Evolutionary conservation across 139 green algal genomes (phyloP).

Genomic region (Micromonas pusilla): DNA sequence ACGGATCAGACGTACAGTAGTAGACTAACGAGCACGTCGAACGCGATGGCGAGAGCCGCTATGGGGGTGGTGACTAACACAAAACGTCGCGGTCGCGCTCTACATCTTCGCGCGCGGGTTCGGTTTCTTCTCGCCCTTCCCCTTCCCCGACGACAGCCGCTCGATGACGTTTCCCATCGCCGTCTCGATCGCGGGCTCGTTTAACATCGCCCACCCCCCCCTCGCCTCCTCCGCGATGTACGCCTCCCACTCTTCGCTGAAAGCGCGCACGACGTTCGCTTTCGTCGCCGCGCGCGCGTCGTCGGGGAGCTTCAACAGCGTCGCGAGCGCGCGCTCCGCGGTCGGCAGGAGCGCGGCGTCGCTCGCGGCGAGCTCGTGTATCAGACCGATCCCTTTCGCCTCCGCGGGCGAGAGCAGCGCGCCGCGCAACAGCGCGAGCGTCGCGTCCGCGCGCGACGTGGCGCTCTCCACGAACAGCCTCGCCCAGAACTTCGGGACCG

Average conservation of each 20-base stretch:
- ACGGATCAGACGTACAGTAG: too few species aligned
- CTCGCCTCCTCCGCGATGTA: slow-evolving; percentile 52
- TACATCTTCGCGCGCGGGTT: not conserved
- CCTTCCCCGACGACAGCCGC: not conserved
- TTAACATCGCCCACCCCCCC: slow-evolving; percentile 58
- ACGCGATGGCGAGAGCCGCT: too few species aligned
- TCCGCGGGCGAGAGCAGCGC: slow-evolving; percentile 39
- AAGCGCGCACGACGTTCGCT: slow-evolving; percentile 28
- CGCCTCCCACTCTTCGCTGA: slow-evolving; percentile 46
- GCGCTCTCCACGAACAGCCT: not conserved
- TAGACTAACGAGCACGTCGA: too few species aligned
- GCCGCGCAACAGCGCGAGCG: slow-evolving; percentile 24
- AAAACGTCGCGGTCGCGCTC: too few species aligned
- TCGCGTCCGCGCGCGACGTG: slow-evolving; percentile 46
- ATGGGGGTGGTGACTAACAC: too few species aligned
- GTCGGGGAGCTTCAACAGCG: slow-evolving; percentile 34
- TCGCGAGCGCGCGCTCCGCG: slow-evolving; percentile 37
- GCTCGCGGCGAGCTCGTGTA: slow-evolving; percentile 61
- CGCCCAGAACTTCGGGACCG: slow-evolving; percentile 63
- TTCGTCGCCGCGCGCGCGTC: slow-evolving; percentile 53
- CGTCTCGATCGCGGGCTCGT: slow-evolving; percentile 41
- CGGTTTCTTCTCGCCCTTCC: too few species aligned
- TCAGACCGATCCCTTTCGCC: slow-evolving; percentile 56
- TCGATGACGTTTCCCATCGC: slow-evolving; percentile 54
- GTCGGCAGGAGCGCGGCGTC: slow-evolving; percentile 42